These are phyloP conservation scores for Quercus rubra DNA, from an alignment of 306 rosid species.

Conservation along the genomic window DNA sequence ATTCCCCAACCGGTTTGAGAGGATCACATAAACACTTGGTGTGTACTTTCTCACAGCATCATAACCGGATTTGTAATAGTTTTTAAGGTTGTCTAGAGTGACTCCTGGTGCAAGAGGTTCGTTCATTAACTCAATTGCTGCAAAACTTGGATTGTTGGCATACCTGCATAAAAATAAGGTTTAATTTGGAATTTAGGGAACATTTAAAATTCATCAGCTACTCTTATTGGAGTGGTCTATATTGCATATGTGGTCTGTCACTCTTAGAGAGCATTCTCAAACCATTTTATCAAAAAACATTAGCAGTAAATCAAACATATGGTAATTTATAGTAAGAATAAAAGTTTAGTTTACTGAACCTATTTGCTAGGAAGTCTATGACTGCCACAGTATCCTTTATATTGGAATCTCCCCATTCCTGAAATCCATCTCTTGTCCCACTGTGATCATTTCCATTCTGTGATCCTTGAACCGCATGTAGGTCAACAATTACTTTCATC, in stretches of 20 bases:
- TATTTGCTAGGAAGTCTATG: slow-evolving; percentile 50
- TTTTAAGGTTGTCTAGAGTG: slow-evolving; percentile 33
- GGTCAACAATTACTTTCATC: slow-evolving; percentile 56
- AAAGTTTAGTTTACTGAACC: slow-evolving; percentile 12
- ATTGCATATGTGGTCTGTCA: neutral
- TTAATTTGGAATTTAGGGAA: neutral
- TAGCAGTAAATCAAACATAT: neutral
- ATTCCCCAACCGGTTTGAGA: slow-evolving; percentile 44
- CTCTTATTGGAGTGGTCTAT: neutral
- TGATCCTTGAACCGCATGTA: slow-evolving; percentile 59
- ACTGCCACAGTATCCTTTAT: slow-evolving; percentile 42
- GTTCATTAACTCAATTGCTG: slow-evolving; percentile 55
- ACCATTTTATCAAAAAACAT: neutral
- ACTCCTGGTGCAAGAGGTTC: slow-evolving; percentile 47
- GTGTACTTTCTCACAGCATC: slow-evolving; percentile 48
- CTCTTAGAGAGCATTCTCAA: neutral
- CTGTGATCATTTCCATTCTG: slow-evolving; percentile 58
- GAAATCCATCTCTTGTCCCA: slow-evolving; percentile 55
- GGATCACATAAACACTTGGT: slow-evolving; percentile 39
- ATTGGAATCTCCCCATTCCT: slow-evolving; percentile 53
- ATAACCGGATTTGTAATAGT: slow-evolving; percentile 43
- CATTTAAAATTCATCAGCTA: neutral
- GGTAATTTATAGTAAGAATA: neutral
- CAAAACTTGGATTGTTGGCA: slow-evolving; percentile 26
- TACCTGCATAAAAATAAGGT: slow-evolving; percentile 33